Base-by-base conservation (phyloP, 345 rosid genomes). In the Dipteronia dyeriana region DNA sequence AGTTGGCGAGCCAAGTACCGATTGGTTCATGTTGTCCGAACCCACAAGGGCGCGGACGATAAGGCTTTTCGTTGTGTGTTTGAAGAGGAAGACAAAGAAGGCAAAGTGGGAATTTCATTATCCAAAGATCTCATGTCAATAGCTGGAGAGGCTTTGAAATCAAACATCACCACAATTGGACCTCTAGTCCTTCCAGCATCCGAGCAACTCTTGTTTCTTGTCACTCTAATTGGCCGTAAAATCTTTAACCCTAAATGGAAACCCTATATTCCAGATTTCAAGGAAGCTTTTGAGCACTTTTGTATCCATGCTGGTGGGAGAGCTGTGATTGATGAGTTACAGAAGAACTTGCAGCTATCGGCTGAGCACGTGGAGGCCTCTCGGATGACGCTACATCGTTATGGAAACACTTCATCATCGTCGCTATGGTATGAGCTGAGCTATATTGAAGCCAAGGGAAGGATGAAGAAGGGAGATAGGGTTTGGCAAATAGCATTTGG, bases 241-340 rank as follows among this genome's bases (percentile, higher is more conserved):
- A 85, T 91, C 75, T 87, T 85, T 47, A 86, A 86, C 83, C 86
- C 85, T 0, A 93, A 88, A 73, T 84, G 84, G 93, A 91, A 90
- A 78, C 92, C 97, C 2, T 91, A 93, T 69, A 86, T 91, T 51
- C 98, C 98, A 0, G 93, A 95, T 78, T 95, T 95, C 87, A 93
- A 89, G 72, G 86, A 86, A 51, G 98, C 95, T 0, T 91, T 95
- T 54, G 98, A 95, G 81, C 98, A 95, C 74, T 95, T 93, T 65
- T 93, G 98, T 79, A 90, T 94, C 75, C 98, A 94, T 63, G 98
- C 98, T 0, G 97, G 97, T 8, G 98, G 98, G 7, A 84, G 95
- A 66, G 97, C 97, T 0, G 97, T 94, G 20, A 90, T 94, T 25
- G 98, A 92, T 51, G 97, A 87, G 78, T 82, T 94, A 1, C 93